Conservation (phyloP, 2,329 filamentous ascomycete genomes). For the Aspergillus fumigatus region DNA sequence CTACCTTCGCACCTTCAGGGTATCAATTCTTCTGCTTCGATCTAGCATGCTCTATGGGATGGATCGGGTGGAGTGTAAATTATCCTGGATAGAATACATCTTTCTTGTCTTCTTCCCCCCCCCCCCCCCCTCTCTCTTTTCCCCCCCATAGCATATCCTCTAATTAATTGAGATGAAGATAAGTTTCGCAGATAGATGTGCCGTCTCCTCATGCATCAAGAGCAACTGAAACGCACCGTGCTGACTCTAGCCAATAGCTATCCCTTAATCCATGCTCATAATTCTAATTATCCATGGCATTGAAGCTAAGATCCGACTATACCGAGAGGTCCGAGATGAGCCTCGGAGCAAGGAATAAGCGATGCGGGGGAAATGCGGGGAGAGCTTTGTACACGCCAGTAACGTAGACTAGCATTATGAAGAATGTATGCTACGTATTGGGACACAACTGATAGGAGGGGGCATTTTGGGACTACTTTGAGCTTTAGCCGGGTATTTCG, state of each 20-base stretch:
- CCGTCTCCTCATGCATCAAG: no score
- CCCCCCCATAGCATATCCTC: background rate
- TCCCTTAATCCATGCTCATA: background rate
- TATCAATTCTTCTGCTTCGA: background rate
- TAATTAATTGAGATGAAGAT: background rate
- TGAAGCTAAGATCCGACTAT: background rate
- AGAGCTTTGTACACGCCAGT: background rate
- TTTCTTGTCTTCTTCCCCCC: background rate
- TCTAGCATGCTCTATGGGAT: background rate
- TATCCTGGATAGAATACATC: background rate
- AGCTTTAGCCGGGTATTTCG: background rate
- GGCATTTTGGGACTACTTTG: background rate
- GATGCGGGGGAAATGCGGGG: background rate
- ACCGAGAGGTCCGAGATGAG: background rate
- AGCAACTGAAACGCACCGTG: background rate
- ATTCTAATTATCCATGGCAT: background rate
- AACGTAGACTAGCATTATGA: background rate
- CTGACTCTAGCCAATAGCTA: background rate
- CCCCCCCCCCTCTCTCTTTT: background rate
- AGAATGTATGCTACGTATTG: background rate
- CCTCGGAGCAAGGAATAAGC: background rate
- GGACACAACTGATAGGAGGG: background rate
- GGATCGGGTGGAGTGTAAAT: background rate
- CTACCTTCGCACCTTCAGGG: constrained; percentile 1
- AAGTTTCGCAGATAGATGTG: background rate